These are phyloP conservation scores for Crithidia expoeki DNA, from an alignment of 208 protist genomes.

Conservation along the genomic window DNA sequence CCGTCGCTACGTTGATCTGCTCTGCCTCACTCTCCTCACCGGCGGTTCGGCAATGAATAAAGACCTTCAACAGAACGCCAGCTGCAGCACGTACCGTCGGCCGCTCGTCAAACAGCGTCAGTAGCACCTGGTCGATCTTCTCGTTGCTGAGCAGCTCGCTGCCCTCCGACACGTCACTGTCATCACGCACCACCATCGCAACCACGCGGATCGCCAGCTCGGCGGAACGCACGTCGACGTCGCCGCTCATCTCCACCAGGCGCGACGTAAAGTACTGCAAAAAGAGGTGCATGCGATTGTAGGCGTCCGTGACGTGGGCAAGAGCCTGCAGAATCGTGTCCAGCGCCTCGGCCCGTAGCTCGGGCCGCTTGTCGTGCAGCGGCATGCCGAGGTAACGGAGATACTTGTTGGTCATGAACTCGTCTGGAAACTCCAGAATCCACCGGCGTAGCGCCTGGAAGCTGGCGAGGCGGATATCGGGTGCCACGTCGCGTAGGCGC, in stretches of 20 bases:
- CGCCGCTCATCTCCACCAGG: slow-evolving; percentile 84
- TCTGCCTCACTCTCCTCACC: slow-evolving; percentile 58
- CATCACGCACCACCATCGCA: slow-evolving; percentile 72
- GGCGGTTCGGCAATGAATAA: slow-evolving; percentile 77
- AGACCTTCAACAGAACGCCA: slow-evolving; percentile 83
- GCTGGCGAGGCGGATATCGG: slow-evolving; percentile 76
- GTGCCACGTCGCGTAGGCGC: slow-evolving; percentile 83
- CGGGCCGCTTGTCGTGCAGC: slow-evolving; percentile 85
- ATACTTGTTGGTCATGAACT: slow-evolving; percentile 90
- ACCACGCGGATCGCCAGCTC: slow-evolving; percentile 87
- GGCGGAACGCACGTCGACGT: slow-evolving; percentile 80
- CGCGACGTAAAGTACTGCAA: slow-evolving; percentile 84
- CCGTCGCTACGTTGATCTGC: slow-evolving; percentile 52
- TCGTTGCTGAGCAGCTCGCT: slow-evolving; percentile 77
- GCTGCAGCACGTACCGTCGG: slow-evolving; percentile 81
- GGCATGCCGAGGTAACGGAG: slow-evolving; percentile 91
- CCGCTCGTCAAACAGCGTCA: slow-evolving; percentile 89
- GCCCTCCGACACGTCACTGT: slow-evolving; percentile 61
- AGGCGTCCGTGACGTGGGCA: slow-evolving; percentile 55
- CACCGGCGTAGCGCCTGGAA: slow-evolving; percentile 78
- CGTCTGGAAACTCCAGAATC: slow-evolving; percentile 75
- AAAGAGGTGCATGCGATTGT: slow-evolving; percentile 82
- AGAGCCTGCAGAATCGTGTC: slow-evolving; percentile 77
- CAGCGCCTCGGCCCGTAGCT: slow-evolving; percentile 79
- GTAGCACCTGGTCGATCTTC: slow-evolving; percentile 79